Evolutionary conservation across 176 grass and related monocot genomes (phyloP), one percentile per base, ranked within the genome.

Genomic region (Aegilops bicornis): DNA sequence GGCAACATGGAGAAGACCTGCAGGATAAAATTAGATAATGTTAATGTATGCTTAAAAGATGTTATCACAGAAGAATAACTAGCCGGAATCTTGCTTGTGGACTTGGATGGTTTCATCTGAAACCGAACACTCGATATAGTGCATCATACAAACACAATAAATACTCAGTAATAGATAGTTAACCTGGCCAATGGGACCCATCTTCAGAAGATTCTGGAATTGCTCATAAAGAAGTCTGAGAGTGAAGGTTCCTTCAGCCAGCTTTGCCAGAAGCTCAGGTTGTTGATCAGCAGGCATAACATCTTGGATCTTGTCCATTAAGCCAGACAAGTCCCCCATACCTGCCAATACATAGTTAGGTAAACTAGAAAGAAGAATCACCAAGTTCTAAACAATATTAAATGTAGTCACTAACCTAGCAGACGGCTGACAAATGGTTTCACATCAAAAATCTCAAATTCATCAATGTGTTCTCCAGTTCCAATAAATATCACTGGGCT

Each of bases 401-500:
- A 89, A 82, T 72, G 29, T 82, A 76, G 47, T 70, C 52, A 58
- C 74, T 85, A 40, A 95, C 95, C 95, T 88, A 98, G 87, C 69
- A 98, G 89, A 39, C 93, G 95, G 66, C 89, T 98, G 77, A 98
- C 95, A 69, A 98, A 98, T 87, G 95, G 95, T 76, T 95, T 98
- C 60, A 92, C 95, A 78, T 95, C 89, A 77, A 93, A 95, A 86
- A 90, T 82, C 88, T 93, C 95, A 92, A 98, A 90, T 9, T 98
- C 93, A 72, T 89, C 88, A 69, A 98, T 92, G 78, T 98, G 93
- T 78, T 98, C 95, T 71, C 93, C 95, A 73, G 95, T 98, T 91
- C 93, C 93, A 73, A 98, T 98, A 87, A 95, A 98, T 87, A 95
- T 95, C 37, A 95, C 93, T 24, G 91, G 89, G 78, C 95, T 95